Evolutionary conservation across 495 filamentous ascomycete genomes (phyloP).

Genomic region (Tuber indicum): DNA sequence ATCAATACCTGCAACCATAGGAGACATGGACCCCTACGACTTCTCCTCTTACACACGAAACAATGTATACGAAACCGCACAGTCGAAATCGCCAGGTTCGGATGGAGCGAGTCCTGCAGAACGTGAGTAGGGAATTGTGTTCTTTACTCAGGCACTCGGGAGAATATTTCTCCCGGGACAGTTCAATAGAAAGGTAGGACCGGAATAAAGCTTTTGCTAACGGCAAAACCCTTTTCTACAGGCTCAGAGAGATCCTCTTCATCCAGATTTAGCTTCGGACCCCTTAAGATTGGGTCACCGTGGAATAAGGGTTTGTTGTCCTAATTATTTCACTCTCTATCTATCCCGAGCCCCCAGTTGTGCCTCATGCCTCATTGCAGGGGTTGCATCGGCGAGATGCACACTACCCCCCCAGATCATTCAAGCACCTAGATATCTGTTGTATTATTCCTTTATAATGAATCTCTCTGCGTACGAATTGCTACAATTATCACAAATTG

Average conservation of each 20-base stretch:
- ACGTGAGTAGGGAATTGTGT: conserved; percentile 18
- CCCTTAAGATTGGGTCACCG: conserved; percentile 34
- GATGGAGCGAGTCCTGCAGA: conserved; percentile 25
- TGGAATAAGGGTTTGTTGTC: conserved; percentile 32
- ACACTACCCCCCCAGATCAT: neutral
- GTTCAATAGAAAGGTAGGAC: conserved; percentile 10
- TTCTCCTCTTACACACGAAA: neutral
- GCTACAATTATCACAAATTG: neutral
- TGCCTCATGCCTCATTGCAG: neutral
- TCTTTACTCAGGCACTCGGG: conserved; percentile 20
- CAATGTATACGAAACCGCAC: neutral
- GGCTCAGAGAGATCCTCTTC: conserved; percentile 26
- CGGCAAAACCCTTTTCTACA: neutral
- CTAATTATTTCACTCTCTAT: conserved; percentile 13
- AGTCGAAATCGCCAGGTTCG: conserved; percentile 8
- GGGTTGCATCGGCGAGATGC: neutral
- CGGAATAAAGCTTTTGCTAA: neutral
- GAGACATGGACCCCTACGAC: neutral
- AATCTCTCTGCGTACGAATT: neutral
- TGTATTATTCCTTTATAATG: neutral
- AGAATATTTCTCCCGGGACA: neutral
- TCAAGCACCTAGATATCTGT: neutral
- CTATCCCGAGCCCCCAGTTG: conserved; percentile 6
- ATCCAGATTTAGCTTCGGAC: conserved; percentile 31
- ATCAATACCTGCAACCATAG: neutral